phyloP scores from a whole-genome alignment of 176 grass and related monocot species.

The Oryza punctata region DNA sequence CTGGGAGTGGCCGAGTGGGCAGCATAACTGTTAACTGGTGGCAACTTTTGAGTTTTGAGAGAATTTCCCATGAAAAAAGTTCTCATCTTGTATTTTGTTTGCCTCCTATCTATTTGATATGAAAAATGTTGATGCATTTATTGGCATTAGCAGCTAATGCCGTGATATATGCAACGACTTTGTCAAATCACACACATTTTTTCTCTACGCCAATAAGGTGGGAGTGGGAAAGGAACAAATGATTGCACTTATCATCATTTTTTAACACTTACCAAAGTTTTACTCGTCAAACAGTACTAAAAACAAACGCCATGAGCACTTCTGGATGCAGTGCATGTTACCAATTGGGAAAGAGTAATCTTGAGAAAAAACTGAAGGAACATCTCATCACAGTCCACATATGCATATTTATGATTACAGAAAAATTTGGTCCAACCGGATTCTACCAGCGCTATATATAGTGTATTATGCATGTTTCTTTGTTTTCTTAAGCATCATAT shows the following conservation, averaged over 20 bases:
- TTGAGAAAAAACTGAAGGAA: neutral
- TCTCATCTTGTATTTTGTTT: too few relatives aligned
- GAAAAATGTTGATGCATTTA: neutral
- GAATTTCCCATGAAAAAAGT: neutral
- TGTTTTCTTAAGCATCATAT: neutral
- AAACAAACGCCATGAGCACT: too few relatives aligned
- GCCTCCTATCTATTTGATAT: too few relatives aligned
- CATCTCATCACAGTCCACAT: neutral
- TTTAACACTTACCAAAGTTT: too few relatives aligned
- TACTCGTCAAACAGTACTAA: too few relatives aligned
- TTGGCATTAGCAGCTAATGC: too few relatives aligned
- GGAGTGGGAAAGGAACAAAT: neutral
- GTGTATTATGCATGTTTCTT: neutral
- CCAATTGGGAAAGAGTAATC: neutral
- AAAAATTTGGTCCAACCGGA: neutral
- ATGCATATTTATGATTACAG: neutral
- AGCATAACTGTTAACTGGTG: neutral
- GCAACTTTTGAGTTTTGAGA: too few relatives aligned
- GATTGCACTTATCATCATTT: too few relatives aligned
- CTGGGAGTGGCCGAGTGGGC: neutral
- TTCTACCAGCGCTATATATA: neutral
- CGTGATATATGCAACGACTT: too few relatives aligned
- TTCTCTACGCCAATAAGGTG: neutral
- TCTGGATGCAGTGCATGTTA: too few relatives aligned
- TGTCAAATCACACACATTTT: neutral